Base-by-base conservation (phyloP, 2,329 filamentous ascomycete species). In the Claviceps citrina region DNA sequence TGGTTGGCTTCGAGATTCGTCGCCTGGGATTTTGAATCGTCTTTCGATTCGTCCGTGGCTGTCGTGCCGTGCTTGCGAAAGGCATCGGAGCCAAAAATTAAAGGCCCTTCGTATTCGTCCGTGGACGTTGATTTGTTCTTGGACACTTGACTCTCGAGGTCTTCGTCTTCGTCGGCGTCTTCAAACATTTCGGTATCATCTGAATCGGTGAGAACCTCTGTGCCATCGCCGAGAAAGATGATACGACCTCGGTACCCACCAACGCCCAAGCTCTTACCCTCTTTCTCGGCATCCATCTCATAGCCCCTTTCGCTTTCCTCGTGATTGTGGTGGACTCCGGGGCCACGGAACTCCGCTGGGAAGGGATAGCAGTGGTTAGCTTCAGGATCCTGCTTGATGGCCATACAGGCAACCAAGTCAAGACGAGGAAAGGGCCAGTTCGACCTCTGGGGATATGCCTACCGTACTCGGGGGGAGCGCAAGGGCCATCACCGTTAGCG, bases 401-500 rank as follows among this genome's bases (percentile, higher is more conserved):
- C 38, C 25, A 28, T 26, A 36, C 36, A 44, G 43, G 43, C 44
- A 46, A 46, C 40, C 33, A 47, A 43, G 43, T 46, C 38, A 38
- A 43, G 31, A 13, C 36, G 40, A 42, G 40, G 28, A 43, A 36
- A 24, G 22, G 38, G 22, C 16, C 38, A 27, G 31, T 42, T 43
- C 43, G 22, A 34, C 16, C 16, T 19, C 20, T 32, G 57, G 61
- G 63, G 65, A 60, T 47, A 59, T 59, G 67, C 66, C 85, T 89
- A 87, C 91, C 91, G 71, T 96, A 98, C 78, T 98, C 91, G 57
- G 89, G 91, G 65, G 91, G 91, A 62, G 91, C 91, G 70, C 89
- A 96, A 60, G 91, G 91, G 55, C 91, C 91, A 65, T 98, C 91
- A 64, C 89, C 91, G 60, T 89, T 87, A 53, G 87, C 84, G 62